Conservation (phyloP, 1,139 yeast species). For the Yarrowia galli region DNA sequence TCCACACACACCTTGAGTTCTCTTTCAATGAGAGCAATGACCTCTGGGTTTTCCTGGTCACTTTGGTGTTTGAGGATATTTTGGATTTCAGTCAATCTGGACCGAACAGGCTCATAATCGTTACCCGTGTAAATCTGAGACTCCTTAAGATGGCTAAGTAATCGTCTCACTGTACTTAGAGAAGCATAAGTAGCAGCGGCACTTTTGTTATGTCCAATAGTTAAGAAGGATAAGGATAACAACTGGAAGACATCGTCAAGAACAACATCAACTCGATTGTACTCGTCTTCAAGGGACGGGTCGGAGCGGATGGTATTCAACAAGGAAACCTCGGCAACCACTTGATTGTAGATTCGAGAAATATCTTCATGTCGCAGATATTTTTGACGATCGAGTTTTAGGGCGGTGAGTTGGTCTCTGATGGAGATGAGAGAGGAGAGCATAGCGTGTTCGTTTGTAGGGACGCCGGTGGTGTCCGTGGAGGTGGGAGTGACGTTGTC, state of each 20-base stretch:
- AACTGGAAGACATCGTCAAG: conserved; percentile 90
- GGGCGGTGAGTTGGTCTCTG: conserved; percentile 54
- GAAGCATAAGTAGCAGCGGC: conserved; percentile 96
- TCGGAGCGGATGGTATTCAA: conserved; percentile 48
- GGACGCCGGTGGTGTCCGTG: conserved; percentile 42
- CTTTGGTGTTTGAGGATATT: conserved; percentile 59
- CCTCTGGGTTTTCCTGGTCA: conserved; percentile 47
- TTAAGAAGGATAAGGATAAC: conserved; percentile 80
- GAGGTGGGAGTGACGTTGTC: too few species aligned
- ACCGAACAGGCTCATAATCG: conserved; percentile 78
- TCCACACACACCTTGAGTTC: conserved; percentile 47
- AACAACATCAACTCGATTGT: conserved; percentile 64
- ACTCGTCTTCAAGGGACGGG: conserved; percentile 46
- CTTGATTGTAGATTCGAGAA: conserved; percentile 56
- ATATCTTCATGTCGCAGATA: conserved; percentile 60
- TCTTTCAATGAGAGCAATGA: conserved; percentile 47
- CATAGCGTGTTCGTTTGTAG: conserved; percentile 56
- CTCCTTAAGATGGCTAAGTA: conserved; percentile 81
- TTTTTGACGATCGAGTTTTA: conserved; percentile 61
- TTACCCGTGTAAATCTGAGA: conserved; percentile 81
- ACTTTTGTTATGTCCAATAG: conserved; percentile 86
- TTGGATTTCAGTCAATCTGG: conserved; percentile 71
- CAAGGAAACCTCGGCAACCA: conserved; percentile 48
- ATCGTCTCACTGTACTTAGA: conserved; percentile 78
- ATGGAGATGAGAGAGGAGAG: conserved; percentile 54